phyloP scores from a whole-genome alignment of 192 early-diverging fungal species.

The Backusella circina region DNA sequence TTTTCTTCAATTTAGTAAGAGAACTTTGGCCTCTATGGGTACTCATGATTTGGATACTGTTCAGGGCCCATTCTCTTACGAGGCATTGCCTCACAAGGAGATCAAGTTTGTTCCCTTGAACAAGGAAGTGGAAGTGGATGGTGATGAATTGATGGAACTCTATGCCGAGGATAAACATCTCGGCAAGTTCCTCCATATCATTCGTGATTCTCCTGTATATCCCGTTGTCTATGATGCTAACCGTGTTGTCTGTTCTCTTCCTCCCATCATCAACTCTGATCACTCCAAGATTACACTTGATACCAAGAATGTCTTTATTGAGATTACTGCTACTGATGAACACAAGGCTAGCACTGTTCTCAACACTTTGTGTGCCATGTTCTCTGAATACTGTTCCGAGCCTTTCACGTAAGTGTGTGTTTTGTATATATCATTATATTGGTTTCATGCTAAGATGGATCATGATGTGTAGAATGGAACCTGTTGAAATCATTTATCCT shows the following conservation, averaged over 20 bases:
- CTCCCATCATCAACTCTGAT: conserved; percentile 98
- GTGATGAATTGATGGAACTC: conserved; percentile 82
- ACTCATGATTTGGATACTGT: conserved; percentile 98
- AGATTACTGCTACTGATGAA: conserved; percentile 95
- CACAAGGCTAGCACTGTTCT: conserved; percentile 93
- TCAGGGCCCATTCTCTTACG: conserved; percentile 92
- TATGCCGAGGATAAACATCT: conserved; percentile 81
- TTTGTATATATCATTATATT: not conserved
- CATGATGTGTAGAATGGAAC: conserved; percentile 67
- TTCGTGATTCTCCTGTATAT: conserved; percentile 84
- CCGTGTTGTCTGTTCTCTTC: conserved; percentile 84
- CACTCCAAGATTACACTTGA: conserved; percentile 94
- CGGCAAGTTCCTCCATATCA: conserved; percentile 89
- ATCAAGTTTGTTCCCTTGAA: conserved; percentile 93
- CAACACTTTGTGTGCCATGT: conserved; percentile 95
- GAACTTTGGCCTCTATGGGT: conserved; percentile 93
- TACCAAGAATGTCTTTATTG: conserved; percentile 97
- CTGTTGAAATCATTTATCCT: conserved; percentile 84
- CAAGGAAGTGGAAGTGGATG: conserved; percentile 85
- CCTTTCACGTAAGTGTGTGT: conserved; percentile 82
- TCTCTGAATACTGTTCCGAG: conserved; percentile 88
- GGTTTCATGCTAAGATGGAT: not conserved
- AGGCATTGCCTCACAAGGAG: conserved; percentile 85
- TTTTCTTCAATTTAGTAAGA: conserved; percentile 51
- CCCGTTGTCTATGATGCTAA: conserved; percentile 90